phyloP scores from a whole-genome alignment of 1,139 yeast genomes.

The Diutina sp. region DNA sequence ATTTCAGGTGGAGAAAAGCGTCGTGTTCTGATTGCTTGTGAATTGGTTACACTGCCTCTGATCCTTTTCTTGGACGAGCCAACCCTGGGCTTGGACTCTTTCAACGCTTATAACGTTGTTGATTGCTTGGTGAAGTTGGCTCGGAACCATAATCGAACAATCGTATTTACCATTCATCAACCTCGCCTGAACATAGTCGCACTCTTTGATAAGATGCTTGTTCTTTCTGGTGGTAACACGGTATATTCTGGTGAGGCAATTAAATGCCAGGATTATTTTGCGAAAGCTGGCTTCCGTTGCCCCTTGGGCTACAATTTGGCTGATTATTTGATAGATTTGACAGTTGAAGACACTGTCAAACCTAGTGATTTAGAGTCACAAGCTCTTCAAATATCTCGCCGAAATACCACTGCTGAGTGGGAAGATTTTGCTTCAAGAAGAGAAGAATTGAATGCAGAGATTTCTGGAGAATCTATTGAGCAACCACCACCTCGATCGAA shows the following conservation, averaged over 20 bases:
- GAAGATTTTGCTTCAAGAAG: slow-evolving; percentile 80
- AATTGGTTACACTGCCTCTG: slow-evolving; percentile 75
- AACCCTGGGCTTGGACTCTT: slow-evolving; percentile 90
- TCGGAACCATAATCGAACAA: slow-evolving; percentile 69
- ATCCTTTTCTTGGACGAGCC: slow-evolving; percentile 79
- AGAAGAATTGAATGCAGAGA: slow-evolving; percentile 36
- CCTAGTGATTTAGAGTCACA: background rate
- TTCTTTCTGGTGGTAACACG: slow-evolving; percentile 75
- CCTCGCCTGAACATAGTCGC: slow-evolving; percentile 96
- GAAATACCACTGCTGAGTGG: slow-evolving; percentile 59
- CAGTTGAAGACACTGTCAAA: slow-evolving; percentile 38
- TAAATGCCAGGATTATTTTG: slow-evolving; percentile 60
- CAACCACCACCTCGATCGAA: slow-evolving; percentile 10
- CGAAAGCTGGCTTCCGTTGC: slow-evolving; percentile 64
- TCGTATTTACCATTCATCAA: slow-evolving; percentile 88
- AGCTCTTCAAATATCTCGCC: slow-evolving; percentile 4
- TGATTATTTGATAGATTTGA: slow-evolving; percentile 81
- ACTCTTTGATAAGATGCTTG: slow-evolving; percentile 66
- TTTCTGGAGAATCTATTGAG: slow-evolving; percentile 10
- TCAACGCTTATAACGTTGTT: slow-evolving; percentile 82
- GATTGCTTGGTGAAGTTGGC: slow-evolving; percentile 77
- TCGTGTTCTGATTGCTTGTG: slow-evolving; percentile 84
- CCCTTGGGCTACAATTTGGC: slow-evolving; percentile 90
- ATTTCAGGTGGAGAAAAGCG: slow-evolving; percentile 92
- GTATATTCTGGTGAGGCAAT: slow-evolving; percentile 80